Conservation (phyloP, 1,284 basidiomycete species). For the Sporisorium graminicola region DNA sequence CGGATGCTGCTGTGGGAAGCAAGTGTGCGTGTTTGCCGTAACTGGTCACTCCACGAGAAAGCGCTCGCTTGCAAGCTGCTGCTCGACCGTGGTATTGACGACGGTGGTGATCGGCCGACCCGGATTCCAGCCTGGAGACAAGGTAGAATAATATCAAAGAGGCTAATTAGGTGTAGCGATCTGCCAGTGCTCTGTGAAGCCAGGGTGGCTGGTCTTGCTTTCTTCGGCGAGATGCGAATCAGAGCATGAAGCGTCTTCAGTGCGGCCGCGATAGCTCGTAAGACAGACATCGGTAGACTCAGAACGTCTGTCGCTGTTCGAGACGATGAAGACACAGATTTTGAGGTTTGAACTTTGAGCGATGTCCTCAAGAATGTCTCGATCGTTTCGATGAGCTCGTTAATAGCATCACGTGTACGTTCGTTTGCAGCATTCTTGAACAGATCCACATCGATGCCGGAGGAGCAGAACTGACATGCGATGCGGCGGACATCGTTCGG, state of each 20-base stretch:
- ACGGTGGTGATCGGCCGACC: background rate
- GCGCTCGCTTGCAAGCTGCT: slow-evolving; percentile 18
- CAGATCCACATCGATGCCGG: slow-evolving; percentile 7
- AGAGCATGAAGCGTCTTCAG: slow-evolving; percentile 34
- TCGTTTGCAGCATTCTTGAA: background rate
- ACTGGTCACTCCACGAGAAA: slow-evolving; percentile 17
- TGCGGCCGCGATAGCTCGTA: slow-evolving; percentile 42
- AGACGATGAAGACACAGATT: background rate
- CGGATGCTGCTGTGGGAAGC: background rate
- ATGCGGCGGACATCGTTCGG: slow-evolving; percentile 33
- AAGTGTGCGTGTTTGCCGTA: background rate
- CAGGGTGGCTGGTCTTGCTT: background rate
- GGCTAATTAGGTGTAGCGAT: background rate
- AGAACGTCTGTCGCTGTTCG: slow-evolving; percentile 6
- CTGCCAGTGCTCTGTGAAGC: background rate
- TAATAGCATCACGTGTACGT: background rate
- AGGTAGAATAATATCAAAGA: slow-evolving; percentile 26
- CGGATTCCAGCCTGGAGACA: slow-evolving; percentile 20
- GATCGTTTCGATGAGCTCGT: slow-evolving; percentile 13
- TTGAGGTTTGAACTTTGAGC: slow-evolving; percentile 26
- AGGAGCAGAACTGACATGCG: slow-evolving; percentile 9
- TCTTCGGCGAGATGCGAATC: slow-evolving; percentile 13
- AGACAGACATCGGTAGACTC: slow-evolving; percentile 13
- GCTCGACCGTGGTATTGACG: slow-evolving; percentile 5
- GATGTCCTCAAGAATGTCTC: slow-evolving; percentile 16